Conservation (phyloP, 192 early-diverging fungal genomes). For the Gryganskiella cystojenkinii region DNA sequence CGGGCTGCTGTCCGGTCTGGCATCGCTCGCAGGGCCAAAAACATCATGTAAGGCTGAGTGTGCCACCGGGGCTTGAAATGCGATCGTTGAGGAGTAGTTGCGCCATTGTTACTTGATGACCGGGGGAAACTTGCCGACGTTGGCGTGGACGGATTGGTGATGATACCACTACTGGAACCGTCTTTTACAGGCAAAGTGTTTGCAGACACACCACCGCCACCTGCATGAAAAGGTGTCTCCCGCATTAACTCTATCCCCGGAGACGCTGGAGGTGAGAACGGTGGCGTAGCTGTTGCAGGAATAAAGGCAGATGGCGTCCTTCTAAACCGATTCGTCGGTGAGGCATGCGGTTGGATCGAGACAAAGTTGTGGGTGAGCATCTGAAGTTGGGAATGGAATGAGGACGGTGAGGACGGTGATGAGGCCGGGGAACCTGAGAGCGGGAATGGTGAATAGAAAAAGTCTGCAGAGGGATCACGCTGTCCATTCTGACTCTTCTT, state of each 20-base stretch:
- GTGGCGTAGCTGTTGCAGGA: conserved; percentile 11
- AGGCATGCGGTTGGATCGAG: conserved; percentile 41
- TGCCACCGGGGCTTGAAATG: conserved; percentile 84
- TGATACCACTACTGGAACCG: neutral
- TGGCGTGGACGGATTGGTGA: conserved; percentile 6
- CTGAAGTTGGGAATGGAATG: conserved; percentile 42
- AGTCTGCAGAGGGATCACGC: conserved; percentile 20
- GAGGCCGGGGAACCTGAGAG: conserved; percentile 25
- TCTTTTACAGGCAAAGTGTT: conserved; percentile 29
- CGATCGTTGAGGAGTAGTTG: conserved; percentile 15
- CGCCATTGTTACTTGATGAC: neutral
- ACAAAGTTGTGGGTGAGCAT: conserved; percentile 45
- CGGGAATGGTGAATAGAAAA: conserved; percentile 44
- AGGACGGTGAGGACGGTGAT: conserved; percentile 27
- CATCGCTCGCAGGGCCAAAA: conserved; percentile 79
- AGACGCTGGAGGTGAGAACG: conserved; percentile 38
- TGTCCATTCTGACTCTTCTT: conserved; percentile 30
- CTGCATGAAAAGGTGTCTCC: conserved; percentile 14
- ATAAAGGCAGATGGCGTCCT: conserved; percentile 9
- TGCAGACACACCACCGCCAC: conserved; percentile 2
- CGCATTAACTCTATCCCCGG: conserved; percentile 25
- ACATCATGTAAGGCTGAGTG: conserved; percentile 88
- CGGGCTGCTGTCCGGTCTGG: conserved; percentile 76
- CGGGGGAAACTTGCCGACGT: conserved; percentile 10
- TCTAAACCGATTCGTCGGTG: conserved; percentile 35